Conservation (phyloP, 108 stramenopile genomes). For the Fragilaria crotonensis region DNA sequence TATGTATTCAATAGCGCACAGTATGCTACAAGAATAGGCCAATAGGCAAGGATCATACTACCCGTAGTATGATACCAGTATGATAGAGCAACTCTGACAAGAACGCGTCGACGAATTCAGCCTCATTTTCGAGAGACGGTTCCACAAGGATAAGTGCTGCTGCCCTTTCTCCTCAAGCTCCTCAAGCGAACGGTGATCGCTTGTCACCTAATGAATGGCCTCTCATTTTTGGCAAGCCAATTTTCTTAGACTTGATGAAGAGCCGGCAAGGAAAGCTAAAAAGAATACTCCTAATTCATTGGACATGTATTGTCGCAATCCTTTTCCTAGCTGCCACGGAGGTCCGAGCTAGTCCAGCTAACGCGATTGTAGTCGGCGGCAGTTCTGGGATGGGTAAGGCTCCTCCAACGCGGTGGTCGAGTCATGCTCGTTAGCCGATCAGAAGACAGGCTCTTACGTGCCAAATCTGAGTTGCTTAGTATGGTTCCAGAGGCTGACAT, state of each 20-base stretch:
- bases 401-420: constrained; percentile 32
- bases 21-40: too few species aligned
- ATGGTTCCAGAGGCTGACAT: constrained; percentile 11
- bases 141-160: too few species aligned
- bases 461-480: constrained; percentile 10
- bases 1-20: too few species aligned
- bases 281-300: not conserved
- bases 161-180: not conserved
- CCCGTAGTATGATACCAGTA: too few species aligned
- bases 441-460: constrained; percentile 29
- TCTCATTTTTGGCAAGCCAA: not conserved
- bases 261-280: not conserved
- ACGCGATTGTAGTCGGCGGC: constrained; percentile 47
- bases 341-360: too few species aligned
- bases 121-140: too few species aligned
- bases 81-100: too few species aligned
- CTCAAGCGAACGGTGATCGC: not conserved
- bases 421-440: constrained; percentile 38
- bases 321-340: too few species aligned
- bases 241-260: not conserved
- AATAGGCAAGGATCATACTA: too few species aligned
- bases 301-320: too few species aligned
- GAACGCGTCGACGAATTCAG: too few species aligned
- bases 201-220: not conserved
- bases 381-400: constrained; percentile 63